phyloP scores from a whole-genome alignment of 2,329 filamentous ascomycete genomes.

The Pseudophaeomoniella oleicola region DNA sequence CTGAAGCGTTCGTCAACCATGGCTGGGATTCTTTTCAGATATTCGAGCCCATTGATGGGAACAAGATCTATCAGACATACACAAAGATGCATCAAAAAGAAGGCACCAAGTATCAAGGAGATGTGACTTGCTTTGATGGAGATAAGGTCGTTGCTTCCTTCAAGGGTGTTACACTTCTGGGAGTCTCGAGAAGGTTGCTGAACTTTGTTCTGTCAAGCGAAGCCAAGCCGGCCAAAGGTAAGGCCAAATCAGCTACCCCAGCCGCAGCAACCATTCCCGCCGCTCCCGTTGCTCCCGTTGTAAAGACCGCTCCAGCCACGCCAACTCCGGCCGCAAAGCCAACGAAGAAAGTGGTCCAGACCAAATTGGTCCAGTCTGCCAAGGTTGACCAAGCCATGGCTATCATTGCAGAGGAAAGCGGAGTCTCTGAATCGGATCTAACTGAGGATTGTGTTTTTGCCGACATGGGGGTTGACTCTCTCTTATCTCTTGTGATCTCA shows the following conservation, averaged over 20 bases:
- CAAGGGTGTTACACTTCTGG: slow-evolving; percentile 5
- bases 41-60: neutral
- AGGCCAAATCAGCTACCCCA: neutral
- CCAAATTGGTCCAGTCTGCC: neutral
- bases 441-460: slow-evolving; percentile 18
- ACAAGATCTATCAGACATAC: slow-evolving; percentile 1
- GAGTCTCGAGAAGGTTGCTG: neutral
- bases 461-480: slow-evolving; percentile 26
- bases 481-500: slow-evolving; percentile 18
- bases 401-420: slow-evolving; percentile 25
- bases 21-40: neutral
- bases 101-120: slow-evolving; percentile 6
- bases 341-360: neutral
- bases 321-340: neutral
- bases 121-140: slow-evolving; percentile 10
- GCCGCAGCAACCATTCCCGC: neutral
- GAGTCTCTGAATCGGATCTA: slow-evolving; percentile 20
- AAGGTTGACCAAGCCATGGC: slow-evolving; percentile 6
- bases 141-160: slow-evolving; percentile 10
- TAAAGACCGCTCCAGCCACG: neutral
- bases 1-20: neutral
- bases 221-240: neutral
- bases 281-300: neutral
- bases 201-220: neutral
- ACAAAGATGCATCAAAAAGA: neutral